Conservation (phyloP, 2,329 filamentous ascomycete species). For the Penicillium sp. region DNA sequence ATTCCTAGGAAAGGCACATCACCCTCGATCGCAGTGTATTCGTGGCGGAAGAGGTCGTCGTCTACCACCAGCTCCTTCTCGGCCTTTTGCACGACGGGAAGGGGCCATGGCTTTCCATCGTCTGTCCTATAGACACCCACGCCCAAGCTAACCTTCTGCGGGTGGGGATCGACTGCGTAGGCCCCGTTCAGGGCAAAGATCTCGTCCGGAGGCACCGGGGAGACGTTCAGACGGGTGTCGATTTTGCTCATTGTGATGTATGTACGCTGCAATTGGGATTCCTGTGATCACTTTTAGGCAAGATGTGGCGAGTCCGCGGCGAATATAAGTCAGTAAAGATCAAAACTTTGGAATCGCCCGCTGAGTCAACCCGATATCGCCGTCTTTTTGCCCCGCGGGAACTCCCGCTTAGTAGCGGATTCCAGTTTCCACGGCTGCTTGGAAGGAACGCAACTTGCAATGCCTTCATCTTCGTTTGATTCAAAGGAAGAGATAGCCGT, state of each 20-base stretch:
- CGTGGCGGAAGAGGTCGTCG: constrained; percentile 88
- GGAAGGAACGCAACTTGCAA: neutral
- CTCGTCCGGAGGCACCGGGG: constrained; percentile 84
- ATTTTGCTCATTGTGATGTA: constrained; percentile 31
- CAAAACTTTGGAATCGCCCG: constrained; percentile 10
- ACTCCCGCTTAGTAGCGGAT: constrained; percentile 26
- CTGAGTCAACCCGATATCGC: constrained; percentile 38
- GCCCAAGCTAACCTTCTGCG: constrained; percentile 84
- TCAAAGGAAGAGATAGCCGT: constrained; percentile 1
- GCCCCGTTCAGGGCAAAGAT: constrained; percentile 87
- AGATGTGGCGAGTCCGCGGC: neutral
- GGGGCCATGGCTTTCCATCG: constrained; percentile 92
- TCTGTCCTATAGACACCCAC: constrained; percentile 89
- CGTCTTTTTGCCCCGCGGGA: constrained; percentile 25
- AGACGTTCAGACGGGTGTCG: constrained; percentile 52
- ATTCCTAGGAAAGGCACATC: constrained; percentile 78
- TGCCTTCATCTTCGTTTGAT: constrained; percentile 1
- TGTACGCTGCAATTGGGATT: neutral
- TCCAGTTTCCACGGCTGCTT: constrained; percentile 1
- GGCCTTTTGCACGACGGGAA: constrained; percentile 90
- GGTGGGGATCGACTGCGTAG: constrained; percentile 69
- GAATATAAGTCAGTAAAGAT: constrained; percentile 8
- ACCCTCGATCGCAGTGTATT: constrained; percentile 94
- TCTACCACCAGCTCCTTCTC: constrained; percentile 68
- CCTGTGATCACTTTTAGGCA: neutral